Conservation (phyloP, 805 yeast species). For the Cyberlindnera xylosilytica region DNA sequence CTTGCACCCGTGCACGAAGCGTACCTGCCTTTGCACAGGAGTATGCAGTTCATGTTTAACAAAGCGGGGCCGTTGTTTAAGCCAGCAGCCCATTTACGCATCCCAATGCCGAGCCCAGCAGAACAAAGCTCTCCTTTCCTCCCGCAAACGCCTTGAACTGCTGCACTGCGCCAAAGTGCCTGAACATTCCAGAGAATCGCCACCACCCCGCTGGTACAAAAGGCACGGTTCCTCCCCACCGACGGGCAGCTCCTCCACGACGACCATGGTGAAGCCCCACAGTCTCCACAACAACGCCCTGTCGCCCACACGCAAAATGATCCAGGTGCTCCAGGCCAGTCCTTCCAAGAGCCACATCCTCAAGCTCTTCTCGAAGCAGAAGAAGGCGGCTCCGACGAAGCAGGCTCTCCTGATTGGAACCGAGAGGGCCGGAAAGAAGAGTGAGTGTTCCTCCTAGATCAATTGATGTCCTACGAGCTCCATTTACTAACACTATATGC, state of each 20-base stretch:
- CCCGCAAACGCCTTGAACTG: too few relatives aligned
- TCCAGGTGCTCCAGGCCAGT: slow-evolving; percentile 20
- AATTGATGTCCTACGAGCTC: neutral
- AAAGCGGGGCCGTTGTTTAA: neutral
- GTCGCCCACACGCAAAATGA: slow-evolving; percentile 6
- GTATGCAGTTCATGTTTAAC: neutral
- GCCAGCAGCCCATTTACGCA: neutral
- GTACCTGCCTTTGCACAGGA: neutral
- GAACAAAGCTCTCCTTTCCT: too few relatives aligned
- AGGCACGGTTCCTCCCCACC: too few relatives aligned
- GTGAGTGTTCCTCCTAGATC: slow-evolving; percentile 6
- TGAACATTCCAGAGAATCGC: neutral
- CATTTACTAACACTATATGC: neutral
- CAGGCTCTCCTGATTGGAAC: slow-evolving; percentile 22
- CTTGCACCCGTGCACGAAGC: neutral
- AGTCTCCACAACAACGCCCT: too few relatives aligned
- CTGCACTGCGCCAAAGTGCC: neutral
- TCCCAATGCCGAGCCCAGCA: neutral
- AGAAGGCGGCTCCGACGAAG: neutral
- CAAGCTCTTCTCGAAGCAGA: slow-evolving; percentile 6
- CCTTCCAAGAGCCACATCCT: slow-evolving; percentile 11
- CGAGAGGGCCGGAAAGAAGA: slow-evolving; percentile 19
- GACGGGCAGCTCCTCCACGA: too few relatives aligned
- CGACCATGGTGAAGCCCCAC: too few relatives aligned
- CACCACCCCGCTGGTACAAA: too few relatives aligned